Evolutionary conservation across 352 stramenopile species (phyloP), one percentile per base, ranked within the genome.

Genomic region (Globisporangium carolinianum): DNA sequence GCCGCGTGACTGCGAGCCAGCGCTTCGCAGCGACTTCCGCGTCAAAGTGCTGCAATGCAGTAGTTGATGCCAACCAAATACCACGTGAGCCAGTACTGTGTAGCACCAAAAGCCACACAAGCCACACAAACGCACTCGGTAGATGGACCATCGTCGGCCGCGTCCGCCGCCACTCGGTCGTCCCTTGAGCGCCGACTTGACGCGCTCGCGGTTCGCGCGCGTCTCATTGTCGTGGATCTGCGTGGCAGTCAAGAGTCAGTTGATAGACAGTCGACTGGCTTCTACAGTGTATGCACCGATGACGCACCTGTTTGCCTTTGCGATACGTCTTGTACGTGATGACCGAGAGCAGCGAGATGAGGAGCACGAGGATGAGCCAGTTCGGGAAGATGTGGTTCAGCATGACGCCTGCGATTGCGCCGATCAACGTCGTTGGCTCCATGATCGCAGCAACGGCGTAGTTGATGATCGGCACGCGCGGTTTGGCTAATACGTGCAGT

Each of bases 361-460:
- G 66, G 43, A 94, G 66, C 36, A 86, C 59, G 58, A 91, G 62
- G 47, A 94, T 91, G 51, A 92, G 67, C 85, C 85, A 94, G 63
- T 90, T 80, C 8, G 85, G 85, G 52, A 94, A 79, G 46, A 89
- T 66, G 55, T 86, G 75, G 62, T 94, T 94, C 66, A 89, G 71
- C 79, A 91, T 88, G 15, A 94, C 84, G 38, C 82, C 84, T 37
- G 91, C 87, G 63, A 91, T 79, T 51, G 82, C 61, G 42, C 84
- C 84, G 39, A 91, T 81, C 11, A 94, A 70, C 43, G 84, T 91
- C 64, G 95, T 83, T 2, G 96, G 97, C 79, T 99, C 96, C 96
- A 99, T 99, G n/a, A 98, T 91, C 3, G 98, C 67, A n/a, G 98
- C 95, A n/a, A 99, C 76, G 60, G 98, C 92, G 86, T 97, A 99